Evolutionary conservation across 2,329 filamentous ascomycete genomes (phyloP).

Genomic region (Dothistroma pini): DNA sequence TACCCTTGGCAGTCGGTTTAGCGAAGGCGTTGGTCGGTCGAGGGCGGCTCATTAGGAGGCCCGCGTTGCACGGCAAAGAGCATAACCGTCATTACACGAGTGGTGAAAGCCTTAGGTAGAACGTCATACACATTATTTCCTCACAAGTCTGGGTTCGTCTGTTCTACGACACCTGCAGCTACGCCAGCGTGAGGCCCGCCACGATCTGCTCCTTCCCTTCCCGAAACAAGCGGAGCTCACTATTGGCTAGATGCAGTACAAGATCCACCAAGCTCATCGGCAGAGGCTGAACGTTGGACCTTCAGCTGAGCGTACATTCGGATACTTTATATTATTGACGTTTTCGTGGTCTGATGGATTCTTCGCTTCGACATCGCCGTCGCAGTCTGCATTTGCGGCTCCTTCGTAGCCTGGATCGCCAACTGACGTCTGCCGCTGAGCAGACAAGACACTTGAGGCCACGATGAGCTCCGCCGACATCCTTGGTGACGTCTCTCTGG

Average conservation of each 20-base stretch:
- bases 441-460: neutral
- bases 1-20: neutral
- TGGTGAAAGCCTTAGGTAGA: neutral
- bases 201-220: neutral
- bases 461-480: conserved; percentile 6
- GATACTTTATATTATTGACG: neutral
- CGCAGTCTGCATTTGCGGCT: neutral
- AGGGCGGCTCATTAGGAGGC: neutral
- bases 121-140: neutral
- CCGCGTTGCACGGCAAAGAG: neutral
- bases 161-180: neutral
- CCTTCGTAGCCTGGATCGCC: neutral
- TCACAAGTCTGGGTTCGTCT: neutral
- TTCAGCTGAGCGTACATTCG: neutral
- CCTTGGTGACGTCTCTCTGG: conserved; percentile 5
- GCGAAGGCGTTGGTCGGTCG: neutral
- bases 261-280: neutral
- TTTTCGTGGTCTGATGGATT: neutral
- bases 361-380: neutral
- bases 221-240: neutral
- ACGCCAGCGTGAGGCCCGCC: neutral
- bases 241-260: neutral
- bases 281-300: neutral
- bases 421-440: neutral
- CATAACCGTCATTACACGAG: neutral